These are phyloP conservation scores for Wickerhamomyces kurtzmanii DNA, from an alignment of 805 yeast genomes.

Conservation along the genomic window DNA sequence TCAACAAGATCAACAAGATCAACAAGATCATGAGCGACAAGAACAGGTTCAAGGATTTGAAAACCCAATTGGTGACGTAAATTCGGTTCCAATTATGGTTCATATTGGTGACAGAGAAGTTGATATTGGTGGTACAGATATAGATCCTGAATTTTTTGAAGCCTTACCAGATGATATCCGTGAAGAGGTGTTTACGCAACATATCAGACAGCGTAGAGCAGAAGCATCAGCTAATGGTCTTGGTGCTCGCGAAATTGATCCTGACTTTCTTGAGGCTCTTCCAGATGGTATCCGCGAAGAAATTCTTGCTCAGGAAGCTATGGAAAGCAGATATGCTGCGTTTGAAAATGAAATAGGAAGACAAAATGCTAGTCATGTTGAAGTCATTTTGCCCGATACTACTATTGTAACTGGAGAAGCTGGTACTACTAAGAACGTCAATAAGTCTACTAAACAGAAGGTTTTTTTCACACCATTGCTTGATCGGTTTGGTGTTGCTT, in stretches of 20 bases:
- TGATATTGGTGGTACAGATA: conserved; percentile 82
- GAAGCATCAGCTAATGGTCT: conserved; percentile 35
- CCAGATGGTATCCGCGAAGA: conserved; percentile 61
- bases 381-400: not conserved
- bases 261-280: conserved; percentile 70
- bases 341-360: conserved; percentile 1
- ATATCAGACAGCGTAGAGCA: conserved; percentile 64
- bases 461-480: conserved; percentile 54
- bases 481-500: conserved; percentile 68
- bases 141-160: conserved; percentile 83
- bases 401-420: conserved; percentile 4
- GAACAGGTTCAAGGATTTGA: conserved; percentile 7
- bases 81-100: conserved; percentile 51
- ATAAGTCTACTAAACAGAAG: conserved; percentile 23
- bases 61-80: conserved; percentile 6
- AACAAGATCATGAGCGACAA: conserved; percentile 7
- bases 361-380: not conserved
- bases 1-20: conserved; percentile 4
- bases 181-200: conserved; percentile 84
- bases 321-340: conserved; percentile 27
- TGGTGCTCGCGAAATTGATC: conserved; percentile 58
- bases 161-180: conserved; percentile 91
- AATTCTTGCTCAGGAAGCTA: conserved; percentile 46
- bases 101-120: conserved; percentile 69
- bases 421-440: conserved; percentile 5